Evolutionary conservation across 176 grass and related monocot species (phyloP).

Genomic region (Calamus simplicifolius): DNA sequence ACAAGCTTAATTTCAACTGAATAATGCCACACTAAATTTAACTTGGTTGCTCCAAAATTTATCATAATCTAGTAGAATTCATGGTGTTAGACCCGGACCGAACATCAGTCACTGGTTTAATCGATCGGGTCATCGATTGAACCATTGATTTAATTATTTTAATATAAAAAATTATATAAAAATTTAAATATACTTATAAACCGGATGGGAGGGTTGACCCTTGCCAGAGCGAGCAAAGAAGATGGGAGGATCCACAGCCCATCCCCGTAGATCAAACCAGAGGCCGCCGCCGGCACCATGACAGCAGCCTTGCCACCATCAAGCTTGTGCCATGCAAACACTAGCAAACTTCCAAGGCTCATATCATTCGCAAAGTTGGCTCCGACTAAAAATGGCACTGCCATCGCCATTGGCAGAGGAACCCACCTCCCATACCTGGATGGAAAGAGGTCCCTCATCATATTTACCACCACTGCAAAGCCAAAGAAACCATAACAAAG

Average conservation of each 20-base stretch:
- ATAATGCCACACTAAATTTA: too few species aligned
- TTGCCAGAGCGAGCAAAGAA: constrained; percentile 75
- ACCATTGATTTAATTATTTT: too few species aligned
- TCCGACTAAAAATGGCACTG: constrained; percentile 74
- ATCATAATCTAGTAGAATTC: too few species aligned
- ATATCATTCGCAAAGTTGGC: constrained; percentile 95
- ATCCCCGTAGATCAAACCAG: constrained; percentile 90
- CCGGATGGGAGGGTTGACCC: constrained; percentile 79
- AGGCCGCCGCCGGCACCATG: constrained; percentile 89
- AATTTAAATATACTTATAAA: too few species aligned
- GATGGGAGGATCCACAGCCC: constrained; percentile 94
- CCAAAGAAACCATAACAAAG: constrained; percentile 93
- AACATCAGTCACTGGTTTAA: too few species aligned
- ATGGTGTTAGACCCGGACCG: too few species aligned
- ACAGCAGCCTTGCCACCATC: constrained; percentile 42
- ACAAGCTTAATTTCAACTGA: too few species aligned
- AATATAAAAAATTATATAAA: too few species aligned
- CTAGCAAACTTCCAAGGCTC: constrained; percentile 68
- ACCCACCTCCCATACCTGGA: constrained; percentile 59
- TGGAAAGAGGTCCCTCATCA: constrained; percentile 58
- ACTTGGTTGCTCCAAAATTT: too few species aligned
- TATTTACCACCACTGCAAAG: constrained; percentile 59
- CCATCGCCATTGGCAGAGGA: constrained; percentile 92
- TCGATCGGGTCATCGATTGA: too few species aligned
- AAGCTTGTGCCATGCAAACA: constrained; percentile 70